Base-by-base conservation (phyloP, 2,329 filamentous ascomycete species). In the Talaromyces sp. region DNA sequence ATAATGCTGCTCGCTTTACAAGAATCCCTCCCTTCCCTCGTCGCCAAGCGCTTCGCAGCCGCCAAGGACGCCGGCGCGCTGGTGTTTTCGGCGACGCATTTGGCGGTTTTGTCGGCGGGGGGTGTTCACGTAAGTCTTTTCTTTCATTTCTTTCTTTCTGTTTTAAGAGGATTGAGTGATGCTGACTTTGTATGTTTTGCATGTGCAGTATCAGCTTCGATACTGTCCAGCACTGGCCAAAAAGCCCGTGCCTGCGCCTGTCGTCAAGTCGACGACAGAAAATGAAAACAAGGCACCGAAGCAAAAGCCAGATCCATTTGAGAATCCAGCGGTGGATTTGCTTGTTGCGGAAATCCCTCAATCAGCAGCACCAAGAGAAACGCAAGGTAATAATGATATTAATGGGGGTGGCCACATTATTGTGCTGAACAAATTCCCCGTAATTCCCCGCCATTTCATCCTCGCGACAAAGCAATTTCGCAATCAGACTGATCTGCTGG, bases 401-500 rank as follows among this genome's bases (percentile, higher is more conserved):
- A 17, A 1, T 21, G 52, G 68, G 5, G 72, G 75, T 4, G 71
- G 71, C 1, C 74, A 80, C 66, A 67, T 68, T 27, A 67, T 81
- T 38, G 74, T 81, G 26, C 63, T 81, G 59, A 81, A 81, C 64
- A 81, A 81, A 64, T 81, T 73, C 63, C 79, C 79, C 9, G 75
- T 81, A 5, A 81, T 81, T 14, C 71, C 72, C 7, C 75, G 80
- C 58, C 79, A 81, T 64, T 81, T 80, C 65, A 80, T 81, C 54
- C 71, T 81, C 52, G 75, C 78, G n/a, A 81, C 79, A 3, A 77
- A 70, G 49, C 65, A 64, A 9, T 80, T 73, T 69, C 75, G 75
- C 51, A 64, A 71, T 6, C 79, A 81, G 66, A 78, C 76, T 0
- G 72, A 77, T 63, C 61, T 81, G 0, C 66, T 81, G 7, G 78